phyloP scores from a whole-genome alignment of 2,329 filamentous ascomycete species.

The Cordyceps pruinosa region DNA sequence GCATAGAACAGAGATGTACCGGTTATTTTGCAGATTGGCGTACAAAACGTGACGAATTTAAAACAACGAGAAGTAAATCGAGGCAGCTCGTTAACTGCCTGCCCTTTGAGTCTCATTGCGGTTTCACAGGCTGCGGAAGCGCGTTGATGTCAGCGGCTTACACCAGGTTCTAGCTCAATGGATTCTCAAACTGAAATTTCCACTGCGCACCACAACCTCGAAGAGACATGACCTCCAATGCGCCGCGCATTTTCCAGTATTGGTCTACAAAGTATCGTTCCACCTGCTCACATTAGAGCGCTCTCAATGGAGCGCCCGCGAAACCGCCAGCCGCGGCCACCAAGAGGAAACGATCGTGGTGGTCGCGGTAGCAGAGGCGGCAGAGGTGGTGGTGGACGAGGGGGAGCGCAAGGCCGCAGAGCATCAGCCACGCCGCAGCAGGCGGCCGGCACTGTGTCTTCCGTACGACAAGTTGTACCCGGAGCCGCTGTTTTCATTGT shows the following conservation, averaged over 20 bases:
- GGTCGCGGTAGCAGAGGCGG: slow-evolving; percentile 19
- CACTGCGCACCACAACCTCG: not conserved
- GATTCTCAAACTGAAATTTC: not conserved
- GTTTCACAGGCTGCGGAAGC: not conserved
- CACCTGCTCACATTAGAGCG: not conserved
- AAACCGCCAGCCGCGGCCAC: slow-evolving; percentile 26
- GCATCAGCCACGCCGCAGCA: slow-evolving; percentile 29
- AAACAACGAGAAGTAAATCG: too few species aligned
- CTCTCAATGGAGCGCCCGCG: slow-evolving; percentile 25
- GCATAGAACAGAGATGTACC: slow-evolving; percentile 4
- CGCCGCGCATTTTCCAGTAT: not conserved
- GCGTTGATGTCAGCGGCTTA: not conserved
- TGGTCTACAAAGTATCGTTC: not conserved
- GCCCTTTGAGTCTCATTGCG: not conserved
- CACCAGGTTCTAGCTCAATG: not conserved
- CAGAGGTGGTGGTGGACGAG: slow-evolving; percentile 11
- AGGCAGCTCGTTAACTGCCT: not conserved
- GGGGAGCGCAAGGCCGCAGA: slow-evolving; percentile 11
- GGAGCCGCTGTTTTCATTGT: slow-evolving; percentile 65
- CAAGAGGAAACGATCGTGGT: not conserved
- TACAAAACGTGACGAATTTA: too few species aligned
- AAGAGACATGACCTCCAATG: not conserved
- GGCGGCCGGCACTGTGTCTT: slow-evolving; percentile 37
- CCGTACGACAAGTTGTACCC: slow-evolving; percentile 44
- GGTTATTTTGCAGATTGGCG: not conserved